Conservation (phyloP, 2,329 filamentous ascomycete genomes). For the Penicillium sp. region DNA sequence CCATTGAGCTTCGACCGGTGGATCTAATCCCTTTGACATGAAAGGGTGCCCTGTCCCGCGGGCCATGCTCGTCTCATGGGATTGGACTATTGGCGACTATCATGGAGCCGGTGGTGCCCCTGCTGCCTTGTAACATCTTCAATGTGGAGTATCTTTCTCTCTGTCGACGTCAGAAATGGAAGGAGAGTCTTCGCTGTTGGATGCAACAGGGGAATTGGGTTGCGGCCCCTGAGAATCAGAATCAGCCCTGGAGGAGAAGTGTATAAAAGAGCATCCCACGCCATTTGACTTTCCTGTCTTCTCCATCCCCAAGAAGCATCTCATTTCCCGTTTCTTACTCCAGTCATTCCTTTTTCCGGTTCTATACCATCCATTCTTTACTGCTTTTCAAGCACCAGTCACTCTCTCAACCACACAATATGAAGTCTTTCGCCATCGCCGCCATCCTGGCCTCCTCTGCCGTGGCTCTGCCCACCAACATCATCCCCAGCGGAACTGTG, state of each 20-base stretch:
- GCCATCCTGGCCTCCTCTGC: constrained; percentile 26
- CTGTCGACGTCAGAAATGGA: constrained; percentile 11
- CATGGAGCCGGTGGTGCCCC: constrained; percentile 1
- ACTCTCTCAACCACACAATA: constrained; percentile 22
- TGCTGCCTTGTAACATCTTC: constrained; percentile 2
- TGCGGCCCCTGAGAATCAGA: constrained; percentile 3
- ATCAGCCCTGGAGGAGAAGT: constrained; percentile 1
- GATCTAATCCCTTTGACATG: constrained; percentile 8
- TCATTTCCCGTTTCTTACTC: constrained; percentile 17
- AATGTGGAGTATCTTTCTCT: constrained; percentile 13
- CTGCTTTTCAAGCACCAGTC: constrained; percentile 21
- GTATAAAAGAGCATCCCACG: constrained; percentile 19
- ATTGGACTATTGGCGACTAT: constrained; percentile 10
- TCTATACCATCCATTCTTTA: constrained; percentile 28
- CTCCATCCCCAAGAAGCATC: constrained; percentile 17
- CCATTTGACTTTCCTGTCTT: constrained; percentile 13
- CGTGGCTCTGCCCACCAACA: constrained; percentile 22
- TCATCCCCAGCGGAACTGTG: constrained; percentile 12
- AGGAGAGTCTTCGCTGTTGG: not conserved
- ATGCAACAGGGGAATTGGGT: not conserved
- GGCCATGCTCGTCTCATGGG: not conserved
- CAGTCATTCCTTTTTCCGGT: constrained; percentile 23
- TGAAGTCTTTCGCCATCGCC: constrained; percentile 28
- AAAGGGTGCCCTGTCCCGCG: constrained; percentile 5
- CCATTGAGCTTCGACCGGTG: constrained; percentile 8